phyloP scores from a whole-genome alignment of 768 basidiomycete species.

The Amanita thiersii region DNA sequence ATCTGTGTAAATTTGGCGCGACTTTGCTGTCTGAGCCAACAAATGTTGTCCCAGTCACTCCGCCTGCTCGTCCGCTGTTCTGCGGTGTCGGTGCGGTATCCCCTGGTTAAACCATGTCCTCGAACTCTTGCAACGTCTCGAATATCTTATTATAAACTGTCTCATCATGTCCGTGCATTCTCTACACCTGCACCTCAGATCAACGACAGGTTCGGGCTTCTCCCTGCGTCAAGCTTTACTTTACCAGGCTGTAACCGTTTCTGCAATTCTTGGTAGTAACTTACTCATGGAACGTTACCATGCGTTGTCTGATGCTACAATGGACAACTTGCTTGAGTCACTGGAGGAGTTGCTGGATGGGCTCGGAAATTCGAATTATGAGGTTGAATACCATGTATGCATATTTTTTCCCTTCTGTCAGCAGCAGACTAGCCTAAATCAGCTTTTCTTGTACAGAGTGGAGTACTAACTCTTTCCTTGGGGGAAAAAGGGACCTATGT shows the following conservation, averaged over 20 bases:
- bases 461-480: constrained; percentile 80
- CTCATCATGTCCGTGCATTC: constrained; percentile 21
- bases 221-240: constrained; percentile 16
- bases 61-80: constrained; percentile 19
- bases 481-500: constrained; percentile 83
- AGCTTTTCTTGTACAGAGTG: constrained; percentile 44
- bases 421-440: constrained; percentile 7
- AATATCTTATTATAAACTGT: constrained; percentile 2
- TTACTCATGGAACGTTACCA: constrained; percentile 66
- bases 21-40: constrained; percentile 1
- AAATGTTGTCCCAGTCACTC: constrained; percentile 20
- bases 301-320: constrained; percentile 60
- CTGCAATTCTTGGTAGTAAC: constrained; percentile 22
- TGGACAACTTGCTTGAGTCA: constrained; percentile 68
- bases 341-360: constrained; percentile 69
- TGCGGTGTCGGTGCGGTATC: constrained; percentile 12
- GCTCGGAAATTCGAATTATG: constrained; percentile 45
- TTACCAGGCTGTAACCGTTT: constrained; percentile 2
- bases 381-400: constrained; percentile 86
- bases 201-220: constrained; percentile 33
- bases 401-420: neutral
- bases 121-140: constrained; percentile 1
- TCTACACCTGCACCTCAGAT: constrained; percentile 52
- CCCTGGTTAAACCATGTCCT: constrained; percentile 12
- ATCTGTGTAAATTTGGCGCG: constrained; percentile 7